phyloP scores from a whole-genome alignment of 306 rosid genomes.

The Geum urbanum region DNA sequence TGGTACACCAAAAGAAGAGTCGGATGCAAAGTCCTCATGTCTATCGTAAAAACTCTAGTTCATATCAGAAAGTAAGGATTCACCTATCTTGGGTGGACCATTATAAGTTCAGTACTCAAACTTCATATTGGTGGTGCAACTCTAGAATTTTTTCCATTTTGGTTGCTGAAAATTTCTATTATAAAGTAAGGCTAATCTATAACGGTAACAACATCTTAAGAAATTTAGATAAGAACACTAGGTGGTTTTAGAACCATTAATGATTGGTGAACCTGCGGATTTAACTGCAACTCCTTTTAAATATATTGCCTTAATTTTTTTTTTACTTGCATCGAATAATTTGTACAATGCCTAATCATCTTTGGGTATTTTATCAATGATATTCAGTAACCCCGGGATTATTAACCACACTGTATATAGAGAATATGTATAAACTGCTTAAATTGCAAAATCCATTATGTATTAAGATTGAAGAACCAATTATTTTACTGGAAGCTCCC shows the following conservation, averaged over 20 bases:
- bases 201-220: not conserved
- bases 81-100: too few relatives aligned
- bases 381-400: not conserved
- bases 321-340: not conserved
- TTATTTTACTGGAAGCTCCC: not conserved
- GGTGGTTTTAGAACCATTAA: not conserved
- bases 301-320: not conserved
- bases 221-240: not conserved
- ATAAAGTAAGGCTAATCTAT: not conserved
- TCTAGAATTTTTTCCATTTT: not conserved
- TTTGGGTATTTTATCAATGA: not conserved
- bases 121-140: not conserved
- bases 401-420: not conserved
- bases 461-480: not conserved
- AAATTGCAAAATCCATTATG: not conserved
- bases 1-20: not conserved
- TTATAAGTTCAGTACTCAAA: not conserved
- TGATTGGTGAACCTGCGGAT: not conserved
- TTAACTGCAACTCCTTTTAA: not conserved
- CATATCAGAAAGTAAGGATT: not conserved
- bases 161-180: not conserved
- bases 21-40: not conserved
- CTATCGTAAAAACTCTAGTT: not conserved
- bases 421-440: not conserved
- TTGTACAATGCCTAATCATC: not conserved